Conservation (phyloP, 352 stramenopile species). For the Globisporangium rhizosaccharum region DNA sequence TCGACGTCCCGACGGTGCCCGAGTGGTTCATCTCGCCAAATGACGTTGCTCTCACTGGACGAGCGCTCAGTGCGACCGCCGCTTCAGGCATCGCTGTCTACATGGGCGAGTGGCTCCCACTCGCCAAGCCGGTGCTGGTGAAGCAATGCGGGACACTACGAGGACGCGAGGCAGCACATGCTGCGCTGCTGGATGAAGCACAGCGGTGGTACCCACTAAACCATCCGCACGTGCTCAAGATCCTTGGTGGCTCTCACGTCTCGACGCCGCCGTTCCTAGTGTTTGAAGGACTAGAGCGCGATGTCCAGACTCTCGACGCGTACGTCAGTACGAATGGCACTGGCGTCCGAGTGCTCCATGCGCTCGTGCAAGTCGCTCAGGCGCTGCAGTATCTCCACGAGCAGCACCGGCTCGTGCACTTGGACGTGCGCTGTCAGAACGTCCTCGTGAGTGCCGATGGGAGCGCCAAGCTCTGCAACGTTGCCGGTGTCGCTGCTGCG, state of each 20-base stretch:
- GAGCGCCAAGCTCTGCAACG: slow-evolving; percentile 46
- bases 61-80: neutral
- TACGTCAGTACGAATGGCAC: slow-evolving; percentile 28
- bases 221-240: slow-evolving; percentile 47
- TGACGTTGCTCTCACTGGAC: slow-evolving; percentile 4
- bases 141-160: slow-evolving; percentile 28
- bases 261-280: slow-evolving; percentile 40
- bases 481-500: neutral
- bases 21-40: slow-evolving; percentile 4
- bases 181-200: slow-evolving; percentile 33
- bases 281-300: slow-evolving; percentile 31
- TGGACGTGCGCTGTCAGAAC: slow-evolving; percentile 48
- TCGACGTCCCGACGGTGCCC: slow-evolving; percentile 4
- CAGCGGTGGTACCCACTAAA: slow-evolving; percentile 33
- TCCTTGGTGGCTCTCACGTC: slow-evolving; percentile 50
- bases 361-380: slow-evolving; percentile 42
- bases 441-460: slow-evolving; percentile 58
- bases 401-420: slow-evolving; percentile 29
- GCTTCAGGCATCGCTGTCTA: slow-evolving; percentile 3
- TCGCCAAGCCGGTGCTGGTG: slow-evolving; percentile 19
- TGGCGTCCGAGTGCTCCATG: slow-evolving; percentile 20
- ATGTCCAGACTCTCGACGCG: slow-evolving; percentile 46
- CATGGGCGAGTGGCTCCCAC: slow-evolving; percentile 20
- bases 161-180: slow-evolving; percentile 9
- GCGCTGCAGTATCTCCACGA: slow-evolving; percentile 57